Percentiles rank a stretch among this genome's conserved stretches.
phyloP scores from a whole-genome alignment of 1,284 basidiomycete genomes.

The Heliocybe sulcata region DNA sequence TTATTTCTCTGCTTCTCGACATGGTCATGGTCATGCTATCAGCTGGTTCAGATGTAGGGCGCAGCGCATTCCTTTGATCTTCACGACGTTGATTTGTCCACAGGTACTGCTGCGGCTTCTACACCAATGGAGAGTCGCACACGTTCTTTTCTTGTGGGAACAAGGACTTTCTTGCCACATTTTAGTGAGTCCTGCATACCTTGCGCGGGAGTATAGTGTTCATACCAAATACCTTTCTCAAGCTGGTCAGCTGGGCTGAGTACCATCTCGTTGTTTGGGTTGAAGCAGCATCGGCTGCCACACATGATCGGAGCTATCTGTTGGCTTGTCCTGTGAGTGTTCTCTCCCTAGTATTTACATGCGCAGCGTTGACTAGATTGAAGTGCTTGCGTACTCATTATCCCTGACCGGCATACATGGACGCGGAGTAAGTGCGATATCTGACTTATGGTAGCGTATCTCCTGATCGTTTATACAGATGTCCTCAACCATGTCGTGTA shows the following conservation, averaged over 20 bases:
- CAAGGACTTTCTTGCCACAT: constrained; percentile 54
- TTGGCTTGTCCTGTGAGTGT: constrained; percentile 53
- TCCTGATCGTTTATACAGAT: too few species aligned
- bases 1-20: constrained; percentile 40
- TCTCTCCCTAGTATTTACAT: background rate
- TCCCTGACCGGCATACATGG: constrained; percentile 45
- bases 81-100: constrained; percentile 3
- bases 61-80: background rate
- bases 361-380: background rate
- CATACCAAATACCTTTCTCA: too few species aligned
- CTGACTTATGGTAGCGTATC: too few species aligned
- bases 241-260: constrained; percentile 57
- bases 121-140: constrained; percentile 19
- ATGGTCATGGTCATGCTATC: constrained; percentile 50
- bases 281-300: constrained; percentile 64
- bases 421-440: constrained; percentile 40
- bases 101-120: constrained; percentile 54
- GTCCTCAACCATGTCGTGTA: constrained; percentile 64
- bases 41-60: constrained; percentile 49
- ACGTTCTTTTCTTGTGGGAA: constrained; percentile 28
- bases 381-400: constrained; percentile 45
- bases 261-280: constrained; percentile 71
- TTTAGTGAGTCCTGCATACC: constrained; percentile 55
- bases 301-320: constrained; percentile 50
- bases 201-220: too few species aligned